Evolutionary conservation across 345 rosid species (phyloP), one percentile per base, ranked within the genome.

Genomic region (Gossypioides kirkii): DNA sequence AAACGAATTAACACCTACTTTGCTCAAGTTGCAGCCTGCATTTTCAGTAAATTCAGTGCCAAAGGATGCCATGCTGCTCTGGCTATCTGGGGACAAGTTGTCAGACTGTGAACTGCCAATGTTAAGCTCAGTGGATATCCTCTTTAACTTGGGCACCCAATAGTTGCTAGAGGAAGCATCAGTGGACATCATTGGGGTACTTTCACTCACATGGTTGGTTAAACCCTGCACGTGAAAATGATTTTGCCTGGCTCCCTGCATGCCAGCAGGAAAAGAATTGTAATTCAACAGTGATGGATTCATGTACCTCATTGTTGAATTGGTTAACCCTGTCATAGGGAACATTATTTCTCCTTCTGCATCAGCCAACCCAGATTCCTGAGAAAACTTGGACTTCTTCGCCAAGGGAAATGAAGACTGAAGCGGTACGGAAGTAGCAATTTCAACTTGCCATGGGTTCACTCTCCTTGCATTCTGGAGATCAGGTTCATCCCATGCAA

Each of bases 241-340:
- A 82, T 82, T 82, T 79, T 95, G 99, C 96, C 98, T 91, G 98
- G 97, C 97, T 94, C 98, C 98, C 98, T 94, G 98, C 89, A 94
- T 94, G 98, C 99, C 93, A 86, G 89, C 92, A 88, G 99, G 98
- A 88, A 82, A 86, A 75, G 80, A 81, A 71, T 84, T 78, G 55
- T 80, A 82, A 77, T 79, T 75, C 85, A 84, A 79, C 82, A 82
- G 4, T 43, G 82, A 79, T 12, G 84, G 85, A 71, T 76, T 86
- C 67, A 62, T 65, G 50, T 75, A 76, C 66, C 80, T 87, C 82
- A 75, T 41, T 77, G 86, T 76, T 80, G 85, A 82, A 86, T 81
- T 82, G 60, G 77, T 74, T 62, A 80, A 83, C 26, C 85, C 84
- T 58, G 85, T 76, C 76, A 74, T 64, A 8, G 92, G 81, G 76